Percentiles rank a stretch among this genome's conserved stretches.
Evolutionary conservation across 768 basidiomycete genomes (phyloP).

Genomic region (Plicaturopsis crispa): DNA sequence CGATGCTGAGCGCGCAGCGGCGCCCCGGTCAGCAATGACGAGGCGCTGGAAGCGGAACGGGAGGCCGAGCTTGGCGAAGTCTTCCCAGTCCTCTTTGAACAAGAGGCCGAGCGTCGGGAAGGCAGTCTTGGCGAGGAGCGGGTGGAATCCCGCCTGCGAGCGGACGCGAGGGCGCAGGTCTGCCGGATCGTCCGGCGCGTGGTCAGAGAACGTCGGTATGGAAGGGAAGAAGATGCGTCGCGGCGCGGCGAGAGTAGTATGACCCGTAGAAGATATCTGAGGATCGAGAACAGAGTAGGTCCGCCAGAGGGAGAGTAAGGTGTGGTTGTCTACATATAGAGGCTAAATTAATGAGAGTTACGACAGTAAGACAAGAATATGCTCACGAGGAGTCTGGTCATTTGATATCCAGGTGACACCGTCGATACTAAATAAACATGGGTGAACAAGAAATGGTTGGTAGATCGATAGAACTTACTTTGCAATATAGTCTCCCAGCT

Average conservation of each 20-base stretch:
- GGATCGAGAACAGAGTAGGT: constrained; percentile 60
- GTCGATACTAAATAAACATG: constrained; percentile 45
- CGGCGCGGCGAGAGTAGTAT: constrained; percentile 53
- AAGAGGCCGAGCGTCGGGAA: constrained; percentile 63
- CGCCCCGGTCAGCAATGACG: constrained; percentile 71
- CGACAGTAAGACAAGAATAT: constrained; percentile 1
- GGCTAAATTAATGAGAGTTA: constrained; percentile 7
- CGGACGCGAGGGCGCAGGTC: constrained; percentile 34
- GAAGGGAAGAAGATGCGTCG: constrained; percentile 71
- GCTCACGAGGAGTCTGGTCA: constrained; percentile 44
- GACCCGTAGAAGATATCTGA: constrained; percentile 32
- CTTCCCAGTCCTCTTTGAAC: constrained; percentile 72
- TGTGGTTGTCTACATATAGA: constrained; percentile 47
- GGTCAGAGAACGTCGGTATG: constrained; percentile 50
- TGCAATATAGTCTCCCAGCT: constrained; percentile 47
- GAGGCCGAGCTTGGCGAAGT: constrained; percentile 57
- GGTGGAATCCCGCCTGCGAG: constrained; percentile 61
- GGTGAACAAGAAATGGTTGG: no score
- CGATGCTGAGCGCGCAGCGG: constrained; percentile 36
- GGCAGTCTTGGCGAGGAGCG: constrained; percentile 62
- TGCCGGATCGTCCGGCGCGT: constrained; percentile 22
- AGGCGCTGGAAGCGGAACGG: constrained; percentile 73
- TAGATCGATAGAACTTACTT: constrained; percentile 40
- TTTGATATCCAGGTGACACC: constrained; percentile 66
- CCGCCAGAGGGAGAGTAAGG: constrained; percentile 72